These are phyloP conservation scores for Echites panduratus DNA, from an alignment of 257 asterid genomes.

Conservation along the genomic window DNA sequence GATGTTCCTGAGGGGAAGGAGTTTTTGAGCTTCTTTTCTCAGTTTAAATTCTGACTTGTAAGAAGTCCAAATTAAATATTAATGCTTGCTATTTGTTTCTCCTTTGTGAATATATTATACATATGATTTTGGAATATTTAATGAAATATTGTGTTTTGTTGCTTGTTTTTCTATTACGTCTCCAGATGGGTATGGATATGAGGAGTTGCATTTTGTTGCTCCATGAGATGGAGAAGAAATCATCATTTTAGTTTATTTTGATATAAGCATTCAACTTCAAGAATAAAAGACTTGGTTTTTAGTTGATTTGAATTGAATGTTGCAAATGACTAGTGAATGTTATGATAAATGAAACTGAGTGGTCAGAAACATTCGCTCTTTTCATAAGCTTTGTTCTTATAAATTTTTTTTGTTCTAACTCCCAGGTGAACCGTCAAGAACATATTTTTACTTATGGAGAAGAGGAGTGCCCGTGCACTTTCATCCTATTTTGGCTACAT, in stretches of 20 bases:
- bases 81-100: slow-evolving; percentile 3
- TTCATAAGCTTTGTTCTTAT: not conserved
- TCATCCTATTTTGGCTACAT: slow-evolving; percentile 45
- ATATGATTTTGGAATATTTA: not conserved
- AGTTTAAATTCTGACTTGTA: too few relatives aligned
- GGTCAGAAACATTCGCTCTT: not conserved
- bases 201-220: too few relatives aligned
- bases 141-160: too few relatives aligned
- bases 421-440: slow-evolving; percentile 35
- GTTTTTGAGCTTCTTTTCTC: too few relatives aligned
- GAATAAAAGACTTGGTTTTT: not conserved
- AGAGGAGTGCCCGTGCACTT: slow-evolving; percentile 55
- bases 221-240: too few relatives aligned
- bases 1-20: too few relatives aligned
- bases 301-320: not conserved
- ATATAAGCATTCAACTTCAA: too few relatives aligned
- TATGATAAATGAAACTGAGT: not conserved
- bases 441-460: slow-evolving; percentile 39
- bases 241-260: too few relatives aligned
- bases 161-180: too few relatives aligned
- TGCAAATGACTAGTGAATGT: not conserved
- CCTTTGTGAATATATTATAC: not conserved
- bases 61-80: not conserved
- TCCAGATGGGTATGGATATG: too few relatives aligned
- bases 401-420: not conserved